Conservation (phyloP, 768 basidiomycete species). For the Peribolospora kevripleyi region DNA sequence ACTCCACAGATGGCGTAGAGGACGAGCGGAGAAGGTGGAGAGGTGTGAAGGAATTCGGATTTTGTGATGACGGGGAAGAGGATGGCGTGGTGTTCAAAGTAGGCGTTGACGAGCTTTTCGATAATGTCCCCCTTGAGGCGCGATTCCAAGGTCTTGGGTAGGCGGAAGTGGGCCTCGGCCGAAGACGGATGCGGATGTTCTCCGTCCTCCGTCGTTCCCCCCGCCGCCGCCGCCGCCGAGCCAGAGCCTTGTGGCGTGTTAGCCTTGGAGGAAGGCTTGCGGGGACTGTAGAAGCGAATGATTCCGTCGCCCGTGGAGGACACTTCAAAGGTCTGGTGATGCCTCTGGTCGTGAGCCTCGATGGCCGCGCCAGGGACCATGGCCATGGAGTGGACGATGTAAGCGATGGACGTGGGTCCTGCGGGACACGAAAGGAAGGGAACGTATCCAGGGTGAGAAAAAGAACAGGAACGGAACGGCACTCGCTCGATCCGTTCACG, state of each 20-base stretch:
- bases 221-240: not conserved
- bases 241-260: slow-evolving; percentile 3
- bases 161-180: not conserved
- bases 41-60: slow-evolving; percentile 58
- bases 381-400: slow-evolving; percentile 72
- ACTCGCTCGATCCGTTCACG: no score
- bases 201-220: not conserved
- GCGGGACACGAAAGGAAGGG: no score
- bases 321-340: slow-evolving; percentile 73
- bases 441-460: no score
- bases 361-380: slow-evolving; percentile 63
- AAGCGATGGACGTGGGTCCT: slow-evolving; percentile 65
- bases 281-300: slow-evolving; percentile 27
- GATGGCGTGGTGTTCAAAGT: slow-evolving; percentile 55
- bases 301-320: slow-evolving; percentile 62
- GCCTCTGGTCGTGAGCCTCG: slow-evolving; percentile 62
- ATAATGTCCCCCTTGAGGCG: slow-evolving; percentile 2
- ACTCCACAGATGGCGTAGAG: slow-evolving; percentile 87
- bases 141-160: not conserved
- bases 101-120: slow-evolving; percentile 33
- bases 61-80: slow-evolving; percentile 69
- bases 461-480: no score
- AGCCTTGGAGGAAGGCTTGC: slow-evolving; percentile 29
- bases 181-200: not conserved
- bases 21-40: slow-evolving; percentile 48